Conservation (phyloP, 2,329 filamentous ascomycete species). For the Hypoxylon sp. region DNA sequence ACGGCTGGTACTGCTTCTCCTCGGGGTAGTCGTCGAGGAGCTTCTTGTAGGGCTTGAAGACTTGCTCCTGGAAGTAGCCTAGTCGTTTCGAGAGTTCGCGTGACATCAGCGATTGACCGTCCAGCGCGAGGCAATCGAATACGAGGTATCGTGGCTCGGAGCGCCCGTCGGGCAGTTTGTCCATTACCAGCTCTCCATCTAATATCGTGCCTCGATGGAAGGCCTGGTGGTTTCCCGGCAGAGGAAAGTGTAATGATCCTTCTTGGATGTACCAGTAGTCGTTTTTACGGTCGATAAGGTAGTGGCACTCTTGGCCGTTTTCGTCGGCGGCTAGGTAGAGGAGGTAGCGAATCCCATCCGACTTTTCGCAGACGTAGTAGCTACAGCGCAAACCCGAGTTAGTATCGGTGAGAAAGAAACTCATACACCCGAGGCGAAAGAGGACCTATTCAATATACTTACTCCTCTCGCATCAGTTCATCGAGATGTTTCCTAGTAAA, state of each 20-base stretch:
- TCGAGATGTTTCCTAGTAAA: constrained; percentile 85
- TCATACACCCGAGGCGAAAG: not conserved
- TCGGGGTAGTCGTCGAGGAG: constrained; percentile 76
- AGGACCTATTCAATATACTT: constrained; percentile 50
- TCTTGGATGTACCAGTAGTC: constrained; percentile 90
- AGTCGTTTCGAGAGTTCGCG: constrained; percentile 89
- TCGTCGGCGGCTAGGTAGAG: constrained; percentile 85
- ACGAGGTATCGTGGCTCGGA: constrained; percentile 86
- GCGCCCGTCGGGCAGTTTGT: constrained; percentile 77
- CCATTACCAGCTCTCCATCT: constrained; percentile 93
- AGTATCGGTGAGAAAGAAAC: constrained; percentile 9
- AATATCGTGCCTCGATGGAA: constrained; percentile 88
- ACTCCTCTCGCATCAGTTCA: constrained; percentile 87
- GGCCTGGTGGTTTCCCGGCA: constrained; percentile 72
- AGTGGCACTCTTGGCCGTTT: constrained; percentile 77
- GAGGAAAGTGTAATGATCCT: constrained; percentile 83
- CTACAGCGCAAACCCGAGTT: constrained; percentile 56
- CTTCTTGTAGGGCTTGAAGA: constrained; percentile 79
- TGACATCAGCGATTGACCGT: constrained; percentile 81
- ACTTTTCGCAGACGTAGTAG: constrained; percentile 99
- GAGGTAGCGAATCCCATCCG: constrained; percentile 95
- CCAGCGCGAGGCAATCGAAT: constrained; percentile 91
- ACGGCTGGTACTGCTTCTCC: constrained; percentile 79
- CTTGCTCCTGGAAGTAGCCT: constrained; percentile 84
- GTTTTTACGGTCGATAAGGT: constrained; percentile 97